A percentile compares a stretch with the other conserved stretches of the same genome.
phyloP scores from a whole-genome alignment of 2,329 filamentous ascomycete genomes.

The Colletotrichum euphorbiae region DNA sequence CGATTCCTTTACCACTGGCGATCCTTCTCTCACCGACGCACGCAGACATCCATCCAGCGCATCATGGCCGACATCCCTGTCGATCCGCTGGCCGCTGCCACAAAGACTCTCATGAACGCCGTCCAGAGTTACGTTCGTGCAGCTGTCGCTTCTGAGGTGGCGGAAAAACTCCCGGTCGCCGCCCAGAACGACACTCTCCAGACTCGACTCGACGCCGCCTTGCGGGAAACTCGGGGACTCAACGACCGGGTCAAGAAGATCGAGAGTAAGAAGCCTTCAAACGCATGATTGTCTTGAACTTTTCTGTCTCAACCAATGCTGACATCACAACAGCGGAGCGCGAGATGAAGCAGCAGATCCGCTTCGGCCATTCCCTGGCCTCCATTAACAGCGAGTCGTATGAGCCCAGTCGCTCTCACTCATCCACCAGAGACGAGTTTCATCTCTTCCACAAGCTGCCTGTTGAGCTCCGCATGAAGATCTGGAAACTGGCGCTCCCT shows the following conservation, averaged over 20 bases:
- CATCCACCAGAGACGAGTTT: slow-evolving; percentile 23
- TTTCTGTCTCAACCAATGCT: neutral
- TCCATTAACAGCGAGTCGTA: neutral
- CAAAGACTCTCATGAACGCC: slow-evolving; percentile 18
- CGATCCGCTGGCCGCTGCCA: slow-evolving; percentile 29
- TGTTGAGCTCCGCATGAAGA: slow-evolving; percentile 38
- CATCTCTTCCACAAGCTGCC: slow-evolving; percentile 32
- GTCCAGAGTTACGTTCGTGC: slow-evolving; percentile 32
- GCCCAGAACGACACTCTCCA: slow-evolving; percentile 4
- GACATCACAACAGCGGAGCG: slow-evolving; percentile 20
- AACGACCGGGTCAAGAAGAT: slow-evolving; percentile 30
- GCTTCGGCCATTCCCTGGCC: slow-evolving; percentile 19
- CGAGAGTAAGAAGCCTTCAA: slow-evolving; percentile 29
- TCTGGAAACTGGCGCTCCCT: slow-evolving; percentile 40
- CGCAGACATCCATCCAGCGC: neutral
- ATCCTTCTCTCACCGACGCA: neutral
- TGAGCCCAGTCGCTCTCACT: slow-evolving; percentile 7
- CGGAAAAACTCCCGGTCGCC: slow-evolving; percentile 1
- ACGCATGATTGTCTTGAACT: slow-evolving; percentile 7
- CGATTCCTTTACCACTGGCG: too few relatives aligned
- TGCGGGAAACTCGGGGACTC: slow-evolving; percentile 24
- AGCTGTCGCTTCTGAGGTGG: slow-evolving; percentile 16
- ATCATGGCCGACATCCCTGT: slow-evolving; percentile 27
- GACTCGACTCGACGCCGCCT: slow-evolving; percentile 14
- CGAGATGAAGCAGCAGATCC: slow-evolving; percentile 13